These are phyloP conservation scores for Thelonectria discophora DNA, from an alignment of 2,329 filamentous ascomycete genomes.

Conservation along the genomic window DNA sequence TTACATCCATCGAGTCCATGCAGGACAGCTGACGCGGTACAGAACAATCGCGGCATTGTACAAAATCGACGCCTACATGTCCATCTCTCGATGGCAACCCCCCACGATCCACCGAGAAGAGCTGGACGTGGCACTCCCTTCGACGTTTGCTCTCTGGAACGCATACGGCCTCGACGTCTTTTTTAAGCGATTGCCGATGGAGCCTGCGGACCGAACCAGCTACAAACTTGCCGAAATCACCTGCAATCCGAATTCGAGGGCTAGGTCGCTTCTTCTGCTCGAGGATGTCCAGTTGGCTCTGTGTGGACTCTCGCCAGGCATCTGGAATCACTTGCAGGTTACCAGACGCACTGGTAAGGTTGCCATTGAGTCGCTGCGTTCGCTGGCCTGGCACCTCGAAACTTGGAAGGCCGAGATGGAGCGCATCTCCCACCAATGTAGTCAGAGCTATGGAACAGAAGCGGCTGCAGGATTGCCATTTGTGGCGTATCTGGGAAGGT, in stretches of 20 bases:
- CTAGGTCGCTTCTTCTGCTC: slow-evolving; percentile 41
- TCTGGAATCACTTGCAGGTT: slow-evolving; percentile 45
- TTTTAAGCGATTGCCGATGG: slow-evolving; percentile 45
- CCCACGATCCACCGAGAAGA: slow-evolving; percentile 48
- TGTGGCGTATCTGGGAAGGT: slow-evolving; percentile 43
- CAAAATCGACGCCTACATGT: slow-evolving; percentile 52
- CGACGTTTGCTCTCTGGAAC: slow-evolving; percentile 50
- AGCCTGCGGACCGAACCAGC: slow-evolving; percentile 45
- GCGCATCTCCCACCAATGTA: slow-evolving; percentile 32
- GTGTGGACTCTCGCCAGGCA: slow-evolving; percentile 42
- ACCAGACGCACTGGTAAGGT: slow-evolving; percentile 34
- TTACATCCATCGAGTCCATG: background rate
- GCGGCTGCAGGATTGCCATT: slow-evolving; percentile 33
- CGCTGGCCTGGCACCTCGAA: slow-evolving; percentile 41
- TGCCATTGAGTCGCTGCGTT: slow-evolving; percentile 24
- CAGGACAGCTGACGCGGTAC: background rate
- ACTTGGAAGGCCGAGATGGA: slow-evolving; percentile 41
- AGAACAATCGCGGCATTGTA: slow-evolving; percentile 49
- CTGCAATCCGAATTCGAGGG: slow-evolving; percentile 39
- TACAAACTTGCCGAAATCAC: slow-evolving; percentile 45
- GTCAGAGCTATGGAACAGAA: slow-evolving; percentile 22
- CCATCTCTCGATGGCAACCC: slow-evolving; percentile 44
- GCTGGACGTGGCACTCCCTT: slow-evolving; percentile 47
- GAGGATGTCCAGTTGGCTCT: slow-evolving; percentile 49
- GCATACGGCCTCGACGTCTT: slow-evolving; percentile 49